Conservation (phyloP, 2,329 filamentous ascomycete genomes). For the Ceratocystis alfenasii region DNA sequence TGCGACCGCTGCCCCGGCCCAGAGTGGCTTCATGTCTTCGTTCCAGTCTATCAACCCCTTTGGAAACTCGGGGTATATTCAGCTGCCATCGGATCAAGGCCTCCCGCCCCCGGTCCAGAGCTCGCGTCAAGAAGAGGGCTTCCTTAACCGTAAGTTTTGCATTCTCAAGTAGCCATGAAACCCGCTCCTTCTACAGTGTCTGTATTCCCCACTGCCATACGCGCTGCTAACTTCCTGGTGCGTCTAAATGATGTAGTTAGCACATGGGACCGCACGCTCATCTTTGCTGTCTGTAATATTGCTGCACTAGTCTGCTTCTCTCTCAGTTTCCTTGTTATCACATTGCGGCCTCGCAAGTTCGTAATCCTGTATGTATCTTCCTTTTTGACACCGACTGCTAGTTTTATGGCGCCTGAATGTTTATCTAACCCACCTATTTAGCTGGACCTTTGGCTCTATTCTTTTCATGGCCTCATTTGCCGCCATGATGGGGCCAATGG, state of each 20-base stretch:
- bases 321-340: constrained; percentile 65
- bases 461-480: constrained; percentile 89
- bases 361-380: constrained; percentile 74
- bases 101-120: constrained; percentile 52
- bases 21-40: constrained; percentile 64
- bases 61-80: constrained; percentile 72
- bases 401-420: not conserved
- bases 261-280: constrained; percentile 87
- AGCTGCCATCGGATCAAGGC: constrained; percentile 51
- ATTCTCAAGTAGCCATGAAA: not conserved
- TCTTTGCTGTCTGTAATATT: constrained; percentile 85
- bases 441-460: constrained; percentile 87
- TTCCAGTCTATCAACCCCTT: constrained; percentile 84
- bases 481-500: constrained; percentile 80
- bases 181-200: not conserved
- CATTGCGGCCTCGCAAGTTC: constrained; percentile 80
- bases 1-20: constrained; percentile 54
- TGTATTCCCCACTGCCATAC: not conserved
- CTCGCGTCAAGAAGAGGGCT: constrained; percentile 84
- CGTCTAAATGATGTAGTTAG: constrained; percentile 54
- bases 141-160: constrained; percentile 73
- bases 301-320: constrained; percentile 83
- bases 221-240: constrained; percentile 22
- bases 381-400: not conserved
- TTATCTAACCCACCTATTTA: constrained; percentile 31